These are phyloP conservation scores for Paspalum notatum DNA, from an alignment of 176 grass and related monocot genomes.

Conservation along the genomic window DNA sequence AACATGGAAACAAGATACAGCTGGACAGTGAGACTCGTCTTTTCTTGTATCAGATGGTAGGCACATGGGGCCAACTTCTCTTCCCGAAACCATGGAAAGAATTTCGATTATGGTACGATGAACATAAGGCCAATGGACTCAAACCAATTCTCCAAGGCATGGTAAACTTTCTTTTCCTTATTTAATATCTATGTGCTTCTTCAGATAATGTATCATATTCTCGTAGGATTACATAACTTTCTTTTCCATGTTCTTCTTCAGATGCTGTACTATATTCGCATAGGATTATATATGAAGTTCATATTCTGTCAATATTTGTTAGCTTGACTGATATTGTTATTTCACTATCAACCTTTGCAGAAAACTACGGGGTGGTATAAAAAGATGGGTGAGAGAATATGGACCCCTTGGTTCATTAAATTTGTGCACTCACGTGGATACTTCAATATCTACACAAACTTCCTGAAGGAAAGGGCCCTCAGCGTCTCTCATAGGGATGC, in stretches of 20 bases:
- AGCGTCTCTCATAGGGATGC: conserved; percentile 91
- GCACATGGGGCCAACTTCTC: conserved; percentile 98
- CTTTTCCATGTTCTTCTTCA: conserved; percentile 30
- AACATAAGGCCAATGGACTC: conserved; percentile 78
- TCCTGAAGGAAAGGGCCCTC: conserved; percentile 80
- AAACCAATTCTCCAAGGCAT: conserved; percentile 97
- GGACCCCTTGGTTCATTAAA: conserved; percentile 99
- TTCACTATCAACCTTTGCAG: conserved; percentile 48
- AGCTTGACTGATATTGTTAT: conserved; percentile 21
- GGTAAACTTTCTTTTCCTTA: conserved; percentile 59
- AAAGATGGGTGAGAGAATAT: conserved; percentile 97
- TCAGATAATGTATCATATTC: conserved; percentile 2
- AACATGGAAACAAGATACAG: conserved; percentile 92
- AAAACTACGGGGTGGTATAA: conserved; percentile 97
- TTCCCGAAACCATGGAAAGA: conserved; percentile 99
- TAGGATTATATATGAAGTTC: conserved; percentile 20
- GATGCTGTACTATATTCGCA: neutral
- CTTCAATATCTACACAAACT: conserved; percentile 97
- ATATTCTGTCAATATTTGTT: conserved; percentile 33
- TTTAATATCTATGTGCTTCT: conserved; percentile 25
- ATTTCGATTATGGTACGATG: conserved; percentile 92
- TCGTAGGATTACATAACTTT: conserved; percentile 16
- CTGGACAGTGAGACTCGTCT: conserved; percentile 67
- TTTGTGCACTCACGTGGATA: conserved; percentile 87
- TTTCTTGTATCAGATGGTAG: conserved; percentile 99